Evolutionary conservation across 805 yeast species (phyloP).

Genomic region (Wickerhamiella shivajii): DNA sequence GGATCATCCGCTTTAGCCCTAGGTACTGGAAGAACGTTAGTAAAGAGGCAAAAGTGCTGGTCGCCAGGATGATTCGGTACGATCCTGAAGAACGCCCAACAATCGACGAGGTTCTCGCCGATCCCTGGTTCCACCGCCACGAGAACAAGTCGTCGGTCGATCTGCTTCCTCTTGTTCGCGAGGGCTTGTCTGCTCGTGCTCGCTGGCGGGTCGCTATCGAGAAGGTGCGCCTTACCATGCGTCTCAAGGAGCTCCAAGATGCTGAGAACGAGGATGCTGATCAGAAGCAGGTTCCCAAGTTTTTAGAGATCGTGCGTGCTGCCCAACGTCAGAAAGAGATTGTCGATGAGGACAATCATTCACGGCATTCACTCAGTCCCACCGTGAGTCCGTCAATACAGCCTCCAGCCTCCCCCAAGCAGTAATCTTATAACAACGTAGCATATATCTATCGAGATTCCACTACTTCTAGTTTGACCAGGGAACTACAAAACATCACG

Average conservation of each 20-base stretch:
- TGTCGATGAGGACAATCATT: slow-evolving; percentile 10
- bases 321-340: slow-evolving; percentile 46
- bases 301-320: slow-evolving; percentile 56
- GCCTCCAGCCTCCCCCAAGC: too few relatives aligned
- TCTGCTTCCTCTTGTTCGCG: slow-evolving; percentile 65
- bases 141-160: slow-evolving; percentile 40
- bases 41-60: slow-evolving; percentile 65
- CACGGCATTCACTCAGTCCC: too few relatives aligned
- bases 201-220: slow-evolving; percentile 80
- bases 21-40: slow-evolving; percentile 78
- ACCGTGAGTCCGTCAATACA: too few relatives aligned
- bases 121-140: slow-evolving; percentile 52
- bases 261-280: slow-evolving; percentile 35
- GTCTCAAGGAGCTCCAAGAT: slow-evolving; percentile 52
- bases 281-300: slow-evolving; percentile 17
- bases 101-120: slow-evolving; percentile 60
- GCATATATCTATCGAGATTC: background rate
- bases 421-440: too few relatives aligned
- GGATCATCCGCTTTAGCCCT: slow-evolving; percentile 70
- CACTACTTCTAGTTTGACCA: background rate
- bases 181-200: slow-evolving; percentile 69
- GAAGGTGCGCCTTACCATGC: slow-evolving; percentile 65
- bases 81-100: slow-evolving; percentile 73
- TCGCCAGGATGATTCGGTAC: slow-evolving; percentile 51
- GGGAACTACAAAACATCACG: background rate